These are phyloP conservation scores for Niebla homalea DNA, from an alignment of 495 filamentous ascomycete species.

Conservation along the genomic window DNA sequence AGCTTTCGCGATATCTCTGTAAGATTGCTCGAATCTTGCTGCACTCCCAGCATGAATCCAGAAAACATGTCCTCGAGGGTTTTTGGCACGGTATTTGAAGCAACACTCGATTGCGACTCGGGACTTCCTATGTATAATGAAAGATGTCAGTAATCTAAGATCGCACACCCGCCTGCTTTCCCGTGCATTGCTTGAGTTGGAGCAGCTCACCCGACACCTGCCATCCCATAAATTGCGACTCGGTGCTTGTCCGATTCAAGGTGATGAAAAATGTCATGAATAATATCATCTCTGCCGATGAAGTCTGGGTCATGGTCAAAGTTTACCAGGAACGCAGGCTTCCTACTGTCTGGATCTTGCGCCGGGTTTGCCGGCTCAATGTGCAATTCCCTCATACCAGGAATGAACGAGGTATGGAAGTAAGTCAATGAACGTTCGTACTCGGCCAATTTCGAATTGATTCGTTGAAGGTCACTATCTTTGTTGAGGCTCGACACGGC, in stretches of 20 bases:
- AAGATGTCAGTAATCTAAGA: not conserved
- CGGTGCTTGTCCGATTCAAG: conserved; percentile 13
- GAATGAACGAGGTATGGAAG: not conserved
- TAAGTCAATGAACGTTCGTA: conserved; percentile 17
- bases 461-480: conserved; percentile 19
- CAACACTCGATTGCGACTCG: conserved; percentile 39
- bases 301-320: conserved; percentile 30
- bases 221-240: conserved; percentile 29
- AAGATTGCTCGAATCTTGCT: conserved; percentile 29
- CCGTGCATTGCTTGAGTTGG: not conserved
- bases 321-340: conserved; percentile 13
- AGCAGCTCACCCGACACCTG: conserved; percentile 34
- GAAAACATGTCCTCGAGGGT: conserved; percentile 28
- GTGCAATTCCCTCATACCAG: conserved; percentile 2
- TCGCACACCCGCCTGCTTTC: not conserved
- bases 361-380: not conserved
- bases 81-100: conserved; percentile 22
- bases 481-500: conserved; percentile 16
- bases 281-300: conserved; percentile 25
- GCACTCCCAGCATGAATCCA: conserved; percentile 32
- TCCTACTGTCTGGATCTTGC: not conserved
- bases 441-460: conserved; percentile 12
- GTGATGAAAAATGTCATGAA: conserved; percentile 20
- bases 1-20: conserved; percentile 28
- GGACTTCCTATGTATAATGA: conserved; percentile 31